phyloP scores from a whole-genome alignment of 2,329 filamentous ascomycete species.

The Mariannaea sp. region DNA sequence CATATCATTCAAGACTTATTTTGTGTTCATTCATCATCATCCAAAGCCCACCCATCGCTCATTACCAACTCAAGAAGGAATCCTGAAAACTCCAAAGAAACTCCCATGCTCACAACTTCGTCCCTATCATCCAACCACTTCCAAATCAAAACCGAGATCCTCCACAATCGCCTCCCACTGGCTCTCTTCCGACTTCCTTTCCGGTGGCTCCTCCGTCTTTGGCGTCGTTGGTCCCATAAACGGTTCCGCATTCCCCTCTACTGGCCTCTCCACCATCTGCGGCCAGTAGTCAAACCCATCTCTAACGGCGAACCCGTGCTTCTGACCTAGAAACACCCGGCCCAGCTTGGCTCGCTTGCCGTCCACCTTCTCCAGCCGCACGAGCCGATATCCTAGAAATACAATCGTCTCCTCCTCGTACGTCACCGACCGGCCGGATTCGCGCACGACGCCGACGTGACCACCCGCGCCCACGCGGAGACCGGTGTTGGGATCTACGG shows the following conservation, averaged over 20 bases:
- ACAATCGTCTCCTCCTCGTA: slow-evolving; percentile 20
- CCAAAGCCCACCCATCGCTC: too few relatives aligned
- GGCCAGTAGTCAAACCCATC: slow-evolving; percentile 19
- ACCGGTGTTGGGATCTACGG: slow-evolving; percentile 11
- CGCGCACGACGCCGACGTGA: slow-evolving; percentile 1
- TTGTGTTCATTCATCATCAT: too few relatives aligned
- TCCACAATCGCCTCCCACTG: slow-evolving; percentile 13
- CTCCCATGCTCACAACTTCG: neutral
- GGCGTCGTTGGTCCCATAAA: neutral
- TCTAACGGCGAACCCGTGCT: slow-evolving; percentile 14
- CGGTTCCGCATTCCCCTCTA: slow-evolving; percentile 13
- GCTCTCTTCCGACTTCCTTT: slow-evolving; percentile 5
- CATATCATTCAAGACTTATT: too few relatives aligned
- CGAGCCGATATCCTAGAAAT: slow-evolving; percentile 18
- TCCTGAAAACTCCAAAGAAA: too few relatives aligned
- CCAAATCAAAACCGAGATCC: slow-evolving; percentile 12
- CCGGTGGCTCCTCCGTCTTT: neutral
- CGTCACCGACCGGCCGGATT: slow-evolving; percentile 8
- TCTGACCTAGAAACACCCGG: slow-evolving; percentile 13
- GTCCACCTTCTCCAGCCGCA: slow-evolving; percentile 17
- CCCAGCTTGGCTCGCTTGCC: slow-evolving; percentile 16
- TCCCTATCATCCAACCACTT: slow-evolving; percentile 17
- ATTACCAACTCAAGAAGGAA: too few relatives aligned
- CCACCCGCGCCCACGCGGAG: slow-evolving; percentile 4
- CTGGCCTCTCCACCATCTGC: slow-evolving; percentile 9